Percentiles rank a stretch among this genome's conserved stretches.
Evolutionary conservation across 2,329 filamentous ascomycete species (phyloP).

Genomic region (Coniochaeta prunicola): DNA sequence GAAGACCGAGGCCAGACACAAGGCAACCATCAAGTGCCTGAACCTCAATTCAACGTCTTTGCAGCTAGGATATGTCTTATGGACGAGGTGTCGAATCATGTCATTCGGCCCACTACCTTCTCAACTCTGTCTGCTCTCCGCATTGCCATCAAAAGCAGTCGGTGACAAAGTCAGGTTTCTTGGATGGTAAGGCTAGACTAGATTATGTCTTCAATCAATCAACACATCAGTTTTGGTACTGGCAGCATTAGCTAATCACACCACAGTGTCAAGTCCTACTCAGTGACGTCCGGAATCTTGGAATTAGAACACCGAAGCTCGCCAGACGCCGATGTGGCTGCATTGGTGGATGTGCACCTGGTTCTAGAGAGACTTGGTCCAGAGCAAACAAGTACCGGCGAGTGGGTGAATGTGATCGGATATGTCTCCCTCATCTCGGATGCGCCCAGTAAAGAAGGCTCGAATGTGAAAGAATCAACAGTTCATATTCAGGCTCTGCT

Average conservation of each 20-base stretch:
- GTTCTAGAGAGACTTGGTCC: conserved; percentile 58
- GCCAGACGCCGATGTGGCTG: conserved; percentile 33
- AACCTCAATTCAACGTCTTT: too few relatives aligned
- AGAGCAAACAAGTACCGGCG: conserved; percentile 62
- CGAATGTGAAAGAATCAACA: conserved; percentile 7
- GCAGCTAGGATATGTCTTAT: neutral
- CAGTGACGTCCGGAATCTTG: conserved; percentile 50
- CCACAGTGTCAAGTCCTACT: conserved; percentile 43
- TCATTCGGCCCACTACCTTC: conserved; percentile 57
- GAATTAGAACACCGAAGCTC: conserved; percentile 63
- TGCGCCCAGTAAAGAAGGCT: neutral
- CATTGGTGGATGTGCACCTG: conserved; percentile 63
- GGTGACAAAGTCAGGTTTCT: conserved; percentile 85
- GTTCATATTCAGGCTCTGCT: conserved; percentile 64
- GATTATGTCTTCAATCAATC: conserved; percentile 4
- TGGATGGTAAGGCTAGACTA: conserved; percentile 64
- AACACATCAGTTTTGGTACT: neutral
- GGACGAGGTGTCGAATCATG: conserved; percentile 25
- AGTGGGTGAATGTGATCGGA: conserved; percentile 85
- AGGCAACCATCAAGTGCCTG: neutral
- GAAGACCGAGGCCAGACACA: neutral
- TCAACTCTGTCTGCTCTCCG: conserved; percentile 56
- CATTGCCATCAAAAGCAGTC: conserved; percentile 41
- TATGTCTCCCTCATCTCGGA: conserved; percentile 45
- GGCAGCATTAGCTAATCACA: neutral